Percentiles rank a stretch among this genome's conserved stretches.
Evolutionary conservation across 306 rosid genomes (phyloP).

Genomic region (Oemleria cerasiformis): DNA sequence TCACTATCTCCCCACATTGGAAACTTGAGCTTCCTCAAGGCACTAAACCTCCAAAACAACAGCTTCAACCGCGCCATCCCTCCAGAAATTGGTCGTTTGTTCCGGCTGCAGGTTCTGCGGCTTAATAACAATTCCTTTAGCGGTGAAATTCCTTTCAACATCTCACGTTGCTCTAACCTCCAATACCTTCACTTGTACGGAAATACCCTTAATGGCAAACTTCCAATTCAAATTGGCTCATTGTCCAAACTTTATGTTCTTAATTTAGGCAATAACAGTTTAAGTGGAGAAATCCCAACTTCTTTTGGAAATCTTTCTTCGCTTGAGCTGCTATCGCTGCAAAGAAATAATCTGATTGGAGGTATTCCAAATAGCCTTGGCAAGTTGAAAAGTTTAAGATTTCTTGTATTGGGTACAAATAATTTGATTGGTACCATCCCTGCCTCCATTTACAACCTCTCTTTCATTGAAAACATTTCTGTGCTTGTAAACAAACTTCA

Average conservation of each 20-base stretch:
- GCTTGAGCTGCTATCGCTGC: not conserved
- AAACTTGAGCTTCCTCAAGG: too few relatives aligned
- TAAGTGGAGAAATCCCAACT: constrained; percentile 24
- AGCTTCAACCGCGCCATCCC: constrained; percentile 20
- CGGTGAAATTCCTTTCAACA: constrained; percentile 22
- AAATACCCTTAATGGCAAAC: constrained; percentile 7
- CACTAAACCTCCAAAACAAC: too few relatives aligned
- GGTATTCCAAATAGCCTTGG: constrained; percentile 29
- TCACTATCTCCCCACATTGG: constrained; percentile 11
- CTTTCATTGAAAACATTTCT: constrained; percentile 2
- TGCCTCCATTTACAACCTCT: constrained; percentile 26
- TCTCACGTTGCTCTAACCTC: constrained; percentile 24
- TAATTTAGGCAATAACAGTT: not conserved
- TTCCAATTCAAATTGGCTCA: constrained; percentile 10
- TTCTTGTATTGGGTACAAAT: not conserved
- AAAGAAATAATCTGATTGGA: constrained; percentile 17
- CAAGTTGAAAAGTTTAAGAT: constrained; percentile 3
- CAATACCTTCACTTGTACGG: not conserved
- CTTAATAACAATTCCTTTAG: constrained; percentile 14
- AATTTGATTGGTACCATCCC: constrained; percentile 26
- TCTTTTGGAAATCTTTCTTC: constrained; percentile 29
- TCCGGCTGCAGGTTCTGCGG: not conserved
- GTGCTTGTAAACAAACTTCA: constrained; percentile 4
- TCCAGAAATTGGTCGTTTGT: constrained; percentile 21
- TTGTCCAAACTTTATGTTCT: constrained; percentile 10